A percentile compares a stretch with the other conserved stretches of the same genome.
phyloP scores from a whole-genome alignment of 768 basidiomycete species.

The Pleurotus ostreatus region DNA sequence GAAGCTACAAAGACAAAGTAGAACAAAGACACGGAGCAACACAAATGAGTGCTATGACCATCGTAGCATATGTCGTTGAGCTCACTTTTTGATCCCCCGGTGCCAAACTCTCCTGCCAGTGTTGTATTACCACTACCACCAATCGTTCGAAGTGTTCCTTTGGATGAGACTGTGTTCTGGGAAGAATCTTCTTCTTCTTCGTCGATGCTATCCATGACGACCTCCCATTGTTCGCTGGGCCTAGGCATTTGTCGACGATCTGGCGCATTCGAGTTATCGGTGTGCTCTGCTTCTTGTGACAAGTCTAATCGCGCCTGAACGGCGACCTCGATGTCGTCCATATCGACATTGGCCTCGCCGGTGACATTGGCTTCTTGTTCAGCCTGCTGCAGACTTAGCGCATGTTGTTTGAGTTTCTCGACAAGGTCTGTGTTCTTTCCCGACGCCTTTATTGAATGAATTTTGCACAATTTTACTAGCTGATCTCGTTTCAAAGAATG shows the following conservation, averaged over 20 bases:
- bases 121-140: slow-evolving; percentile 22
- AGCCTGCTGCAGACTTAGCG: slow-evolving; percentile 56
- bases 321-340: slow-evolving; percentile 1
- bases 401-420: slow-evolving; percentile 63
- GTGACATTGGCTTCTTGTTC: slow-evolving; percentile 27
- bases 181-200: slow-evolving; percentile 59
- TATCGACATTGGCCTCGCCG: slow-evolving; percentile 11
- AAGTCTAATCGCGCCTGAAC: neutral
- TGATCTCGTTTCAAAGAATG: slow-evolving; percentile 83
- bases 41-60: neutral
- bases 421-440: slow-evolving; percentile 80
- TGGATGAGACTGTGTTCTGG: slow-evolving; percentile 43
- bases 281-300: neutral
- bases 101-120: slow-evolving; percentile 68
- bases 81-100: slow-evolving; percentile 58
- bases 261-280: neutral
- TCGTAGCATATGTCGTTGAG: slow-evolving; percentile 1
- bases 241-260: slow-evolving; percentile 32
- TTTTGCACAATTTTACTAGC: slow-evolving; percentile 81
- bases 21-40: slow-evolving; percentile 10
- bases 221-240: slow-evolving; percentile 80
- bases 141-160: slow-evolving; percentile 31
- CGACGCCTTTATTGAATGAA: slow-evolving; percentile 71
- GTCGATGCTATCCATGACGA: slow-evolving; percentile 80
- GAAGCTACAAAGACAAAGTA: slow-evolving; percentile 34